Evolutionary conservation across 495 filamentous ascomycete species (phyloP).

Genomic region (Rostrohypoxylon terebratum): DNA sequence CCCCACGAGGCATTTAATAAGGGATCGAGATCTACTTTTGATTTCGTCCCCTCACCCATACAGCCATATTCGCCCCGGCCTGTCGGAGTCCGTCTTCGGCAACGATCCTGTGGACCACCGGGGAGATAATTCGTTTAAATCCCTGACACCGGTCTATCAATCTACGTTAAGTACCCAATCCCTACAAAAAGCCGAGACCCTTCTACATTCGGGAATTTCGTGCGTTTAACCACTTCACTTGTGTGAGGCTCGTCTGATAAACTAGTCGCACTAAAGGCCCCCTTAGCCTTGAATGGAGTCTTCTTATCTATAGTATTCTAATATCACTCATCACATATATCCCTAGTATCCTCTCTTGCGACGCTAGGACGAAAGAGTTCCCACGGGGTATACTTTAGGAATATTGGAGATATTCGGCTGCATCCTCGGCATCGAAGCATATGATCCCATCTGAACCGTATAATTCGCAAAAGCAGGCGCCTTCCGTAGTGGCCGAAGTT

Average conservation of each 20-base stretch:
- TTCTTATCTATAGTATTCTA: slow-evolving; percentile 2
- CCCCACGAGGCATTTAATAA: slow-evolving; percentile 31
- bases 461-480: slow-evolving; percentile 56
- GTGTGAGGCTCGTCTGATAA: slow-evolving; percentile 17
- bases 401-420: slow-evolving; percentile 56
- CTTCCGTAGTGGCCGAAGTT: slow-evolving; percentile 58
- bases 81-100: slow-evolving; percentile 28
- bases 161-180: slow-evolving; percentile 9
- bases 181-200: slow-evolving; percentile 16
- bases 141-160: slow-evolving; percentile 26
- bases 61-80: slow-evolving; percentile 1
- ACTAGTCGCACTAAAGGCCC: slow-evolving; percentile 23
- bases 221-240: not conserved
- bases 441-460: slow-evolving; percentile 50
- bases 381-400: slow-evolving; percentile 59
- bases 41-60: slow-evolving; percentile 5
- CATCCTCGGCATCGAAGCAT: slow-evolving; percentile 57
- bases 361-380: slow-evolving; percentile 40
- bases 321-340: slow-evolving; percentile 7
- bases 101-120: slow-evolving; percentile 22
- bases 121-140: slow-evolving; percentile 35
- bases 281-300: too few species aligned
- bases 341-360: not conserved
- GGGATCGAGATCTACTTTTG: slow-evolving; percentile 44
- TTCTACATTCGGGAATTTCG: slow-evolving; percentile 14